Conservation (phyloP, 495 filamentous ascomycete species). For the Xylaria telfairii region DNA sequence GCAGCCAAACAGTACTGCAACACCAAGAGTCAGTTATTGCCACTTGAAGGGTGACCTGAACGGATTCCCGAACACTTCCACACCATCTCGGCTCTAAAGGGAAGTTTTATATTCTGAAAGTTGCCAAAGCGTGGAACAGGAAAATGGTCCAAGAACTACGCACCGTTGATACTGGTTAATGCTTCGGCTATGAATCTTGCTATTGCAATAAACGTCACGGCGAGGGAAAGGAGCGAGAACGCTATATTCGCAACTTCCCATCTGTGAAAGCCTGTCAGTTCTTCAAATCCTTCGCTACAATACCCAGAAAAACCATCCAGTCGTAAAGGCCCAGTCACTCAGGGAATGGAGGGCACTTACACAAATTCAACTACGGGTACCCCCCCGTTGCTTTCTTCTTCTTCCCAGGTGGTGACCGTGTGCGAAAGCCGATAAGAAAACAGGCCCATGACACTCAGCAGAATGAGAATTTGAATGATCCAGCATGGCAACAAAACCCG, state of each 20-base stretch:
- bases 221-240: slow-evolving; percentile 48
- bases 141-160: too few species aligned
- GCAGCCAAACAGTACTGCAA: slow-evolving; percentile 50
- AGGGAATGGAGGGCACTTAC: slow-evolving; percentile 38
- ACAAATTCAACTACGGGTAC: slow-evolving; percentile 53
- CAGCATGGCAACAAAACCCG: slow-evolving; percentile 48
- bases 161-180: too few species aligned
- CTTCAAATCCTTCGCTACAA: not conserved
- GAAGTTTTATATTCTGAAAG: too few species aligned
- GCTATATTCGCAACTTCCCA: slow-evolving; percentile 55
- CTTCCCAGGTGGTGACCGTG: slow-evolving; percentile 48
- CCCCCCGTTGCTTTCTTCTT: slow-evolving; percentile 41
- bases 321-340: not conserved
- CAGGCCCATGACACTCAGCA: slow-evolving; percentile 52
- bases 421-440: slow-evolving; percentile 55
- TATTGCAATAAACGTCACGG: slow-evolving; percentile 50
- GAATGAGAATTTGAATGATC: slow-evolving; percentile 45
- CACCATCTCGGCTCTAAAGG: too few species aligned
- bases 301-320: not conserved
- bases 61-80: too few species aligned
- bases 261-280: slow-evolving; percentile 35
- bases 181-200: slow-evolving; percentile 49
- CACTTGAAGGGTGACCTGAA: too few species aligned
- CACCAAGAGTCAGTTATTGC: too few species aligned
- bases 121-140: too few species aligned